phyloP scores from a whole-genome alignment of 1,139 yeast species.

The Barnettozyma hawaiiensis region DNA sequence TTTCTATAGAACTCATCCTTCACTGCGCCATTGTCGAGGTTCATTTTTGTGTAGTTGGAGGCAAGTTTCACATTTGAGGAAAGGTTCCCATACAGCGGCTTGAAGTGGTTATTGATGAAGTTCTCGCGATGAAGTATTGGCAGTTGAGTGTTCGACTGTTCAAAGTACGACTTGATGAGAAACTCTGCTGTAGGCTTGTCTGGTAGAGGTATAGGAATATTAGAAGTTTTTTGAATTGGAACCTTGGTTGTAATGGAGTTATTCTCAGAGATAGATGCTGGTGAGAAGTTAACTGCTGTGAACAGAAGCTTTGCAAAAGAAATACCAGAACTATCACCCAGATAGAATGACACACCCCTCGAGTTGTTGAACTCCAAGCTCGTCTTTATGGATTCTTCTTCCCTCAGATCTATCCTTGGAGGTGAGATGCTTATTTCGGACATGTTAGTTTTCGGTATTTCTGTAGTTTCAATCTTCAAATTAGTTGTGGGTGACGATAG shows the following conservation, averaged over 20 bases:
- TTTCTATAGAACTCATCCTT: conserved; percentile 27
- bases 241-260: conserved; percentile 24
- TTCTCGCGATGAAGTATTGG: conserved; percentile 80
- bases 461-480: background rate
- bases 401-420: conserved; percentile 16
- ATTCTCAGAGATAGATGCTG: conserved; percentile 27
- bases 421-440: conserved; percentile 12
- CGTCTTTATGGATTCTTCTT: conserved; percentile 19
- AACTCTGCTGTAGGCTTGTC: conserved; percentile 65
- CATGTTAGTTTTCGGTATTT: background rate
- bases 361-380: conserved; percentile 20
- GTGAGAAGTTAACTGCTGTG: conserved; percentile 65
- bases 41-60: conserved; percentile 51
- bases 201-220: conserved; percentile 41
- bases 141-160: conserved; percentile 74
- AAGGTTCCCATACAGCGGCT: conserved; percentile 72
- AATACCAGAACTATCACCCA: conserved; percentile 55
- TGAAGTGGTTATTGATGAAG: conserved; percentile 58
- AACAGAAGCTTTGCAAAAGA: conserved; percentile 72
- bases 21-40: conserved; percentile 26
- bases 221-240: conserved; percentile 22
- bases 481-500: conserved; percentile 23
- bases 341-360: conserved; percentile 29
- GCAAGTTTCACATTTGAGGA: conserved; percentile 54
- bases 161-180: conserved; percentile 61